Evolutionary conservation across 768 basidiomycete species (phyloP).

Genomic region (Mycena albidolilacea): DNA sequence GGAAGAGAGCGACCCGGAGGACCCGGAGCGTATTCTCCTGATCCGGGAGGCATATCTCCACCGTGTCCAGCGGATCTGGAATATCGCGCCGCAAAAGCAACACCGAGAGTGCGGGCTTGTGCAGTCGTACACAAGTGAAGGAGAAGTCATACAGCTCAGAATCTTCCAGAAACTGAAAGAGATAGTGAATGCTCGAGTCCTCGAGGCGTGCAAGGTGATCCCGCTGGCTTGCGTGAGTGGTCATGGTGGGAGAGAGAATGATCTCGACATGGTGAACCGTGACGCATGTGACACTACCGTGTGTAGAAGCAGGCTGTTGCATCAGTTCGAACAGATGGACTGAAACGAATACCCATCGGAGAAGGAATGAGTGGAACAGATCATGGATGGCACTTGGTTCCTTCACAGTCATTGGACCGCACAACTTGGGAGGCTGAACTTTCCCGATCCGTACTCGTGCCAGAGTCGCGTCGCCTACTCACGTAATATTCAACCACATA

Average conservation of each 20-base stretch:
- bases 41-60: not conserved
- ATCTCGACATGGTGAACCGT: not conserved
- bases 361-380: too few species aligned
- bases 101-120: slow-evolving; percentile 14
- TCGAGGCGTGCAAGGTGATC: not conserved
- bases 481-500: too few species aligned
- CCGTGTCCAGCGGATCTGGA: slow-evolving; percentile 9
- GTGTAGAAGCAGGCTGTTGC: too few species aligned
- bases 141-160: slow-evolving; percentile 20
- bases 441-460: too few species aligned
- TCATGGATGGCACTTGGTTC: too few species aligned
- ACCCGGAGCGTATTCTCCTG: slow-evolving; percentile 10
- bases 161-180: slow-evolving; percentile 23
- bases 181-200: not conserved
- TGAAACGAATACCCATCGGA: too few species aligned
- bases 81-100: slow-evolving; percentile 13
- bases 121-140: slow-evolving; percentile 14
- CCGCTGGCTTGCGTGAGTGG: not conserved
- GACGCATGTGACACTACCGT: not conserved
- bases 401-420: too few species aligned
- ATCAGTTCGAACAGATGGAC: too few species aligned
- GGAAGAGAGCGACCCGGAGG: slow-evolving; percentile 18
- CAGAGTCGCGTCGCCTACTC: too few species aligned
- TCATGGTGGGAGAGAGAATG: not conserved
- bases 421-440: too few species aligned